A percentile compares a stretch with the other conserved stretches of the same genome.
These are phyloP conservation scores for Cardamine chenopodiifolia DNA, from an alignment of 345 rosid species.

Conservation along the genomic window DNA sequence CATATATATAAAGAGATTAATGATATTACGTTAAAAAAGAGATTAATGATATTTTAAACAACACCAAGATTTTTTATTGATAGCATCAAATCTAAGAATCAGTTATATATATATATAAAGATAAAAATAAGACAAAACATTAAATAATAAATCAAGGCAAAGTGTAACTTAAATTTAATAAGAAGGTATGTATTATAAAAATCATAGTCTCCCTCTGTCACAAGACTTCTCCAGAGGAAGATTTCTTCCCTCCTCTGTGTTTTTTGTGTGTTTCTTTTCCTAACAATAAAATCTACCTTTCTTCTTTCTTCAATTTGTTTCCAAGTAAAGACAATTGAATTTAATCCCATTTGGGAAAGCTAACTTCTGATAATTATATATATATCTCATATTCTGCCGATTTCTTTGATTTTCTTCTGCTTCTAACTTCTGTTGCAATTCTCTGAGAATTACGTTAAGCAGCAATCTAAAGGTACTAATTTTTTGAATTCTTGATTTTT, in stretches of 20 bases:
- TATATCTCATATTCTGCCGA: neutral
- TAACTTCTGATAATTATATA: neutral
- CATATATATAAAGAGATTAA: neutral
- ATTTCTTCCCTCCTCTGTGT: constrained; percentile 21
- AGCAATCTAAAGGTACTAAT: constrained; percentile 31
- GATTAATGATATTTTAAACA: neutral
- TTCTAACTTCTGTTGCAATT: neutral
- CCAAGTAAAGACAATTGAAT: neutral
- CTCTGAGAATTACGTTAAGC: constrained; percentile 1
- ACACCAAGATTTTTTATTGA: neutral
- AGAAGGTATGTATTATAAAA: constrained; percentile 11
- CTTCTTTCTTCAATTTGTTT: constrained; percentile 39
- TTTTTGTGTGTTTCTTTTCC: constrained; percentile 21
- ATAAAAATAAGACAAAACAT: no score
- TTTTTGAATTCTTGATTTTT: neutral
- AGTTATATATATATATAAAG: neutral
- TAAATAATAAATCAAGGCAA: constrained; percentile 11
- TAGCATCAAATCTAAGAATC: constrained; percentile 21
- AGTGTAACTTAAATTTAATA: constrained; percentile 23
- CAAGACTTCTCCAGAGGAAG: constrained; percentile 26
- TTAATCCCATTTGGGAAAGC: neutral
- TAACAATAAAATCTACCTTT: constrained; percentile 33
- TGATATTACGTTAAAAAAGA: no score
- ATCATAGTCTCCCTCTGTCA: neutral
- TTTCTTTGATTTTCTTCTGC: neutral